Base-by-base conservation (phyloP, 2,329 filamentous ascomycete genomes). In the Furcasterigmium sp. region DNA sequence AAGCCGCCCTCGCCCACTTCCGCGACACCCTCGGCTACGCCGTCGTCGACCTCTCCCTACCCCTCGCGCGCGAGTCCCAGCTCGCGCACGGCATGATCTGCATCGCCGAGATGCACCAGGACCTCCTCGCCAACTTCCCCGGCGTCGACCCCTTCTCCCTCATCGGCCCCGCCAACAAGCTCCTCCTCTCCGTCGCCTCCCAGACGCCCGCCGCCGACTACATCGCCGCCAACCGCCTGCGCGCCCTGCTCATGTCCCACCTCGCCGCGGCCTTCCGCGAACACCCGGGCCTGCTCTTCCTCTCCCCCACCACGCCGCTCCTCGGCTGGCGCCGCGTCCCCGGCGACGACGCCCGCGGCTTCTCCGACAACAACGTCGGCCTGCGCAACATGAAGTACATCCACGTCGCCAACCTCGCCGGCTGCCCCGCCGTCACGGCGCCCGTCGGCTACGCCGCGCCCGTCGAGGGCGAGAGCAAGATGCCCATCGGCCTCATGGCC, bases 371-470 rank as follows among this genome's bases (percentile, higher is more conserved):
- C 1, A 89, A 93, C 58, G 71, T 67, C 47, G 82, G 80, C 14
- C 68, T 95, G n/a, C 71, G 77, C 20, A 87, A 79, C 57, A 95
- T 95, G 88, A 80, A 84, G 61, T 95, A 88, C 63, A 82, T 87
- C 14, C 95, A 86, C 77, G 64, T 95, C 28, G 85, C 90, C 7
- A 96, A 96, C 63, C 83, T 89, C 53, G 80, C 75, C 0, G 91
- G 91, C 0, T 82, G 83, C 39, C 91, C 91, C 1, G 81, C 87
- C 1, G 76, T 94, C 11, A 81, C 72, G 37, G 81, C 80, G 28
- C 89, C 91, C 0, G 81, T 87, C 10, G 90, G 87, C 1, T 95
- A 90, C 63, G 75, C 70, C 4, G 67, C 78, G 20, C 70, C 76
- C 0, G 63, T 66, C 6, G 67, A 75, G 51, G 80, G 77, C 2